phyloP scores from a whole-genome alignment of 768 basidiomycete species.

The Leucosporidium yakuticum region DNA sequence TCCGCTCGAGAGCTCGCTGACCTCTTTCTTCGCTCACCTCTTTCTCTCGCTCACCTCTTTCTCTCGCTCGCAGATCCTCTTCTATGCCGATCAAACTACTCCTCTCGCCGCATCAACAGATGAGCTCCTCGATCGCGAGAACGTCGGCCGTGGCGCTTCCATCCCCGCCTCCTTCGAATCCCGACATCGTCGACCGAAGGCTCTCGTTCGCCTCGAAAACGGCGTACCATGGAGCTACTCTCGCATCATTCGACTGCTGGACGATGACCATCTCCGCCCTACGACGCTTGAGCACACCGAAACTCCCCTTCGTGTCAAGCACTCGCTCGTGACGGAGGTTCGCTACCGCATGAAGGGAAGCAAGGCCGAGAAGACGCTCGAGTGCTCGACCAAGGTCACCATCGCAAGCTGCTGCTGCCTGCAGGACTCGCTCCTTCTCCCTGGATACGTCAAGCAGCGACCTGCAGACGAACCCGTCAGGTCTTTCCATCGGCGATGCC shows the following conservation, averaged over 20 bases:
- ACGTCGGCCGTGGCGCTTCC: constrained; percentile 14
- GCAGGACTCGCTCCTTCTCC: constrained; percentile 20
- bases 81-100: constrained; percentile 13
- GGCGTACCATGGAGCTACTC: constrained; percentile 24
- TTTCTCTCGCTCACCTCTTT: no score
- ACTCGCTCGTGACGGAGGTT: constrained; percentile 21
- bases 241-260: constrained; percentile 20
- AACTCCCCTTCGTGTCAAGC: constrained; percentile 25
- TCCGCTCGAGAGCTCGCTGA: no score
- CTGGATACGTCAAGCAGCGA: constrained; percentile 17
- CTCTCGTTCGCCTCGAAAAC: constrained; percentile 14
- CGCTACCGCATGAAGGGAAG: constrained; percentile 20
- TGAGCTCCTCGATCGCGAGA: constrained; percentile 24
- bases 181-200: constrained; percentile 10
- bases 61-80: constrained; percentile 5
- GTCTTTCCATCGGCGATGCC: constrained; percentile 27
- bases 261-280: constrained; percentile 26
- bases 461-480: not conserved
- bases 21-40: no score
- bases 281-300: constrained; percentile 21
- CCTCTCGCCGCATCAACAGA: constrained; percentile 9
- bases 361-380: constrained; percentile 25
- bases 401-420: constrained; percentile 33
- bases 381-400: constrained; percentile 17
- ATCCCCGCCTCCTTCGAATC: constrained; percentile 23